Evolutionary conservation across 2,329 filamentous ascomycete species (phyloP), one percentile per base, ranked within the genome.

Genomic region (Botrytis elliptica): DNA sequence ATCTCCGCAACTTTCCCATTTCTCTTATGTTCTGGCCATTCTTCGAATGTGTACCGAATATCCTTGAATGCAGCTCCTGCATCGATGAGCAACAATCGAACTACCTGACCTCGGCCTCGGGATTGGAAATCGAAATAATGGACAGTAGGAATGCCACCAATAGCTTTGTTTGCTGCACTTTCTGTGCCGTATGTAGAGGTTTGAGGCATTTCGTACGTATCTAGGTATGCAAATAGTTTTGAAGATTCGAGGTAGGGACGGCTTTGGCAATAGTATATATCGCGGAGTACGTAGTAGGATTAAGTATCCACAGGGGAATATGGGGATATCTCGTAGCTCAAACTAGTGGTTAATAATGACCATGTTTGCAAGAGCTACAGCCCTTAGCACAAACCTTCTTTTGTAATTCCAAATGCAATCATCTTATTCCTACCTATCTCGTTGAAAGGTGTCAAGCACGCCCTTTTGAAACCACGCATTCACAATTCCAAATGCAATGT

Each of bases 61-160:
- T 81, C 80, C 38, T 77, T 76, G 42, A 80, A 81, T 18, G 79
- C 79, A 20, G 81, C 80, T 29, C 78, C 79, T 40, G 79, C 79
- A 63, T 82, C 80, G 49, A 76, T 77, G 44, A 77, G 73, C 36
- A 81, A 57, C 3, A 81, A 75, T 42, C 80, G 77, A 44, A 82
- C 71, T 16, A 78, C 80, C 74, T 82, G 79, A 14, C 79, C 79
- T 18, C 80, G 77, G 36, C 80, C 80, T 22, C 78, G 77, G 33
- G 79, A 81, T 55, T 77, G 74, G 72, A 80, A 81, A 74, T 81
- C 79, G 67, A 80, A 79, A 75, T 81, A 82, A 71, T 81, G 78
- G 29, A 80, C 77, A 5, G 75, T 78, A 12, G 81, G 80, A n/a
- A 81, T 75, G 59, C 80, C 80, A n/a, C 80, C 79, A 60, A 81